Evolutionary conservation across 2,329 filamentous ascomycete genomes (phyloP), one percentile per base, ranked within the genome.

Genomic region (Nemania sp.): DNA sequence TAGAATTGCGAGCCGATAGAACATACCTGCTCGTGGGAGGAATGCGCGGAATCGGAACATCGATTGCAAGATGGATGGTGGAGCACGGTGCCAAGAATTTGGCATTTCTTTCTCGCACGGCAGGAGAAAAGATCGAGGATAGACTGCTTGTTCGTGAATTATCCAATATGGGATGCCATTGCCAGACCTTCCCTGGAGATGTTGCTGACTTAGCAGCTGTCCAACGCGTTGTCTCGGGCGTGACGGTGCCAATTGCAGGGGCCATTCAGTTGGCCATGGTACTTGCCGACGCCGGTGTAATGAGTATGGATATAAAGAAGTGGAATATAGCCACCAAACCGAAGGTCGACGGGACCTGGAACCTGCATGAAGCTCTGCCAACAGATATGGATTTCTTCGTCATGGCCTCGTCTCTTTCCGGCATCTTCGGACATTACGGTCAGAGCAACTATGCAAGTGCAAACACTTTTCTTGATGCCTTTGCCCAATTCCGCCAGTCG

Each of bases 301-400:
- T 12, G 9, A 11, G 9, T 11, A 31, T 31, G 28, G 8, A 11
- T 14, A 12, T 12, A 12, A 14, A 31, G 37, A 60, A 62, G 9
- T 54, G 59, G 17, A 51, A 55, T 31, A 47, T 20, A 34, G 43
- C 53, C 20, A 41, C 58, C n/a, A 14, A 28, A 2, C 52, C 59
- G 6, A 63, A 63, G 47, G 55, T 49, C 3, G 33, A 36, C 6
- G 57, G 61, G 1, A 55, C 59, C n/a, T 47, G 49, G 22, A 60
- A 49, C 20, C 26, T 63, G 20, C 57, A 61, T 33, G 22, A 60
- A 22, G 36, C 31, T 14, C 17, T 48, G 20, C 34, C 44, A 8
- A 26, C 37, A 2, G 22, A 41, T 3, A 4, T 74, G 3, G 71
- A 74, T 57, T 73, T 75, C 60, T 73, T 74, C 57, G 39, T 72